Base-by-base conservation (phyloP, 805 yeast genomes). In the Wickerhamiella dianesei region DNA sequence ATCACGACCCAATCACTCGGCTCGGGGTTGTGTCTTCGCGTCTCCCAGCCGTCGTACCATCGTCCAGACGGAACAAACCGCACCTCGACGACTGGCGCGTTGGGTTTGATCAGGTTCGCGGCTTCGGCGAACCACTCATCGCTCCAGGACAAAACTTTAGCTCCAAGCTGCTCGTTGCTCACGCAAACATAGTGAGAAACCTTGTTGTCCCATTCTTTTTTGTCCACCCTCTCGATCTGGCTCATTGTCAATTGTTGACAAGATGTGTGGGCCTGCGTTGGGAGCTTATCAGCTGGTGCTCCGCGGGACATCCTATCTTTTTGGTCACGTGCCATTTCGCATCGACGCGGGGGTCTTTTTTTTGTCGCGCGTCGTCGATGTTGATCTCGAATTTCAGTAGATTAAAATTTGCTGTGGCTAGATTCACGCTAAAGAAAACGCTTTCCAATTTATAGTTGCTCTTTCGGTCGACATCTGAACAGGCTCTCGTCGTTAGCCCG, bases 31-130 rank as follows among this genome's bases (percentile, higher is more conserved):
- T 89, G 98, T 65, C 98, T 75, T 62, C 96, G 74, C 12, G 97
- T 89, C 65, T 89, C 97, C 97, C 97, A 89, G 19, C 98, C 98
- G 56, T 89, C 98, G 61, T 85, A 89, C 96, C 96, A 89, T 3
- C 95, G 95, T 44, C 97, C 97, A 2, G 88, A 75, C 50, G 75
- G 82, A 2, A 80, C 76, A 63, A 86, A 88, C 56, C 75, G 72
- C 22, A 87, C 81, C 56, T 86, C 94, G 59, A 94, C 71, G 48
- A 85, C 74, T 2, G 96, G 95, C 2, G 80, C 73, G 41, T 72
- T 73, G 36, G 95, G 88, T 59, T 83, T 79, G 62, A 87, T 79
- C 57, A 89, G 72, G 65, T 89, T 89, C 29, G 72, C 76, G 4
- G 97, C 97, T 40, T 77, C 89, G 1, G 96, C 97, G 66, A 89